A percentile compares a stretch with the other conserved stretches of the same genome.
Evolutionary conservation across 2,329 filamentous ascomycete genomes (phyloP).

Genomic region (Xylariaceae sp.): DNA sequence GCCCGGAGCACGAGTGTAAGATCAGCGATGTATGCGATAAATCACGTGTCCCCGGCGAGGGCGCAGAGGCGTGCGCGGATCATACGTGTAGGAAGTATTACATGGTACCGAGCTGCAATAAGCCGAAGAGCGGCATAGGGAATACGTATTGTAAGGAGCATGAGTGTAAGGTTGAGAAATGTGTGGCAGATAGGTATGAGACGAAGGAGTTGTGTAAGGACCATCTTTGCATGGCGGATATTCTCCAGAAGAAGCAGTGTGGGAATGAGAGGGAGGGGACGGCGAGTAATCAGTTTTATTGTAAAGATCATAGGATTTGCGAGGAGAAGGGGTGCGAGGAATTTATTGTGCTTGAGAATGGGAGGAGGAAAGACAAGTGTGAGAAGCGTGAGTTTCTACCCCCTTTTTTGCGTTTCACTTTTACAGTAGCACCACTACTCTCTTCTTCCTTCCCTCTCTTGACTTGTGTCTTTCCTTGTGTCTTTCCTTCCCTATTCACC

Average conservation of each 20-base stretch:
- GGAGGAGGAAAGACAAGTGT: slow-evolving; percentile 13
- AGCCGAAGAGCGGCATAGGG: slow-evolving; percentile 13
- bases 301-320: slow-evolving; percentile 20
- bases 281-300: slow-evolving; percentile 14
- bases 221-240: slow-evolving; percentile 21
- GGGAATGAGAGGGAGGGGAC: slow-evolving; percentile 16
- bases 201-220: slow-evolving; percentile 16
- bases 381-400: slow-evolving; percentile 19
- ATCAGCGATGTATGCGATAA: slow-evolving; percentile 11
- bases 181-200: slow-evolving; percentile 10
- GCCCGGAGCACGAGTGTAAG: slow-evolving; percentile 23
- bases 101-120: slow-evolving; percentile 7
- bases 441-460: no score
- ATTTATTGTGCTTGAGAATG: slow-evolving; percentile 9
- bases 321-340: slow-evolving; percentile 11
- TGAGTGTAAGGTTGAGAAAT: slow-evolving; percentile 18
- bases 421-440: no score
- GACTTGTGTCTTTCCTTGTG: no score
- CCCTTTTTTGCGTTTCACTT: no score
- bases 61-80: slow-evolving; percentile 15
- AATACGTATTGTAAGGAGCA: slow-evolving; percentile 26
- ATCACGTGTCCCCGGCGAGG: slow-evolving; percentile 12
- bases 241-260: slow-evolving; percentile 15
- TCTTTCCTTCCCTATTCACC: no score
- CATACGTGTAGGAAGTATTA: slow-evolving; percentile 18